A percentile compares a stretch with the other conserved stretches of the same genome.
These are phyloP conservation scores for Alternaria consortialis DNA, from an alignment of 2,329 filamentous ascomycete genomes.

Conservation along the genomic window DNA sequence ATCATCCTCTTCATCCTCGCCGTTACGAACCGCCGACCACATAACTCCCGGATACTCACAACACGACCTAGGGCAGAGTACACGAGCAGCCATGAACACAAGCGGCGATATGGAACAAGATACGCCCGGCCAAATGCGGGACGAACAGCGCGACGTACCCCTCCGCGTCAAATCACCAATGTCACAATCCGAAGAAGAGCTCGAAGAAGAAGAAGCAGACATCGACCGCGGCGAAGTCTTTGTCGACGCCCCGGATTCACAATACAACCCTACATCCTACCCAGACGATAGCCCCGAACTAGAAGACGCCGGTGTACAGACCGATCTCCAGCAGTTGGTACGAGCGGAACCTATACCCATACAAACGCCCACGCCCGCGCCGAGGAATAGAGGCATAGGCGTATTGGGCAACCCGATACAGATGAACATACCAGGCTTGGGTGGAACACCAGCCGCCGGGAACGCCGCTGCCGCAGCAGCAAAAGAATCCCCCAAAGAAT, in stretches of 20 bases:
- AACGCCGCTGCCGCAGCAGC: neutral
- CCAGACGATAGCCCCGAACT: constrained; percentile 19
- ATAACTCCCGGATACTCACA: constrained; percentile 38
- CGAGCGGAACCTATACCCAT: constrained; percentile 20
- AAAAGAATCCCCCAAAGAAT: constrained; percentile 15
- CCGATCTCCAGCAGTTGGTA: constrained; percentile 19
- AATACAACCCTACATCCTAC: constrained; percentile 45
- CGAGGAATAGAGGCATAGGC: constrained; percentile 19
- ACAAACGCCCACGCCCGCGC: constrained; percentile 30
- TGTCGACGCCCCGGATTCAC: constrained; percentile 59
- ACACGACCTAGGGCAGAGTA: constrained; percentile 54
- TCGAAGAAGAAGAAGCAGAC: constrained; percentile 49
- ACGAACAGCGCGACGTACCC: constrained; percentile 14
- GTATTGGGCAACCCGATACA: constrained; percentile 33
- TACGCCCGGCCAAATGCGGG: neutral
- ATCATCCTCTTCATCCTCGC: constrained; percentile 64
- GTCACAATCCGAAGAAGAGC: constrained; percentile 73
- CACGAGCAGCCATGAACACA: constrained; percentile 40
- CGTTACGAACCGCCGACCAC: constrained; percentile 49
- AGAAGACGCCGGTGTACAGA: constrained; percentile 39
- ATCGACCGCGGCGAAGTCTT: constrained; percentile 53
- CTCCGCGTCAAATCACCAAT: constrained; percentile 79
- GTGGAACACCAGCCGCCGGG: constrained; percentile 9
- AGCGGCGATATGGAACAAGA: constrained; percentile 19
- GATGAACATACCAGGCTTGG: constrained; percentile 29